Evolutionary conservation across 2,329 filamentous ascomycete genomes (phyloP), one percentile per base, ranked within the genome.

Genomic region (Colletotrichum incanum): DNA sequence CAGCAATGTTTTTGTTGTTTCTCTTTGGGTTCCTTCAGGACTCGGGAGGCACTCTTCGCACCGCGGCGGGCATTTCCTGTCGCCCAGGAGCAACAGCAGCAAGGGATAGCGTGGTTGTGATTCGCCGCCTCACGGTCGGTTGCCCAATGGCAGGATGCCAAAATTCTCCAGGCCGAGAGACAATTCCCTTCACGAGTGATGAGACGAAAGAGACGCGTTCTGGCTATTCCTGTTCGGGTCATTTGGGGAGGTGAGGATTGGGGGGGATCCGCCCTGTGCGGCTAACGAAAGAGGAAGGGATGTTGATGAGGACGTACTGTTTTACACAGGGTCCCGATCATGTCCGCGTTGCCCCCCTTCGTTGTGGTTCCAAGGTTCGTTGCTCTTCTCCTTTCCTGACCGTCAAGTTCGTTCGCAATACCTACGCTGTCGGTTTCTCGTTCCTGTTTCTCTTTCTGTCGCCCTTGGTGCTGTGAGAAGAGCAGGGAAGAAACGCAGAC

Each of bases 141-240:
- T 20, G 52, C 23, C 69, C 69, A 72, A 72, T 71, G 58, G 50
- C 58, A 58, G 59, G 8, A 41, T 63, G 69, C 65, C 69, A 69
- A 47, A 69, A 72, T 72, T 72, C 69, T 69, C 69, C 69, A 72
- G 67, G 59, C 65, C 58, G 56, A 59, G 52, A 59, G 59, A 64
- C 65, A 69, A 56, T 61, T 66, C 58, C 59, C 47, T 43, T 28
- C 9, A 47, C 62, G 50, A 28, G 26, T 34, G 26, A 55, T 23
- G 50, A 63, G 69, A 63, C 37, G 65, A 69, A 56, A 52, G 37
- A n/a, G 69, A 72, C 65, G 69, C 69, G 69, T 72, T 55, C 39
- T 43, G 28, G 18, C 65, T 45, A 55, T 54, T 72, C 69, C 59
- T 28, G n/a, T 47, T 72, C 50, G 50, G 59, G 37, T 12, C 23